Evolutionary conservation across 2,329 filamentous ascomycete genomes (phyloP).

Genomic region (Alternaria triticimaculans): DNA sequence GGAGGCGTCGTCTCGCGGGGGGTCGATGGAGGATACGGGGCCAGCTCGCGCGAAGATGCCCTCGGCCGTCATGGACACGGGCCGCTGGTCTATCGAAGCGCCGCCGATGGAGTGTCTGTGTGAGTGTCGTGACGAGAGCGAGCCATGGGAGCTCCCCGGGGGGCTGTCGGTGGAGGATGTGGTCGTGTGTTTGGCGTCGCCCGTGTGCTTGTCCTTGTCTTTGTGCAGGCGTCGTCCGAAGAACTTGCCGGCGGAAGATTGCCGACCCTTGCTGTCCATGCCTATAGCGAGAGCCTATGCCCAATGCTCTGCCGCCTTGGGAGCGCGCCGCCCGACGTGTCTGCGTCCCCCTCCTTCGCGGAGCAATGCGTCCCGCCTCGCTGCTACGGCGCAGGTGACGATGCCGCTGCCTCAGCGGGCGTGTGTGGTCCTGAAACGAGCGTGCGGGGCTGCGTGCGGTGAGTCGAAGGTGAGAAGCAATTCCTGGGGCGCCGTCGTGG

Average conservation of each 20-base stretch:
- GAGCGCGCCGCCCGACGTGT: constrained; percentile 18
- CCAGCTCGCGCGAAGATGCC: constrained; percentile 77
- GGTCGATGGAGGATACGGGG: constrained; percentile 86
- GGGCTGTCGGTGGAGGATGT: constrained; percentile 66
- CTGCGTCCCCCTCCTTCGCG: constrained; percentile 9
- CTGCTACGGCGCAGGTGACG: not conserved
- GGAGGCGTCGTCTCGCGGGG: constrained; percentile 72
- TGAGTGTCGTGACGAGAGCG: constrained; percentile 73
- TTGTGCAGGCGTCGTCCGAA: constrained; percentile 82
- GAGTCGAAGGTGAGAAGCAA: constrained; percentile 1
- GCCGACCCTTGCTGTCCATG: constrained; percentile 76
- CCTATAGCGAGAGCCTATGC: constrained; percentile 24
- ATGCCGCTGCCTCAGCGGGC: not conserved
- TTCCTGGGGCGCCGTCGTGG: constrained; percentile 14
- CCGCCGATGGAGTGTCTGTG: constrained; percentile 52
- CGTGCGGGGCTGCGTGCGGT: constrained; percentile 16
- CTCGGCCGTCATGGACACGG: constrained; percentile 67
- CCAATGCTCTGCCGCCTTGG: constrained; percentile 12
- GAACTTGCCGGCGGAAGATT: constrained; percentile 82
- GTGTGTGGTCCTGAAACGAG: constrained; percentile 15
- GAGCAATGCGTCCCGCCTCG: not conserved
- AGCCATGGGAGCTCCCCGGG: constrained; percentile 66
- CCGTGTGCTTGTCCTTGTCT: constrained; percentile 61
- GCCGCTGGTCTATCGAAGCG: constrained; percentile 70
- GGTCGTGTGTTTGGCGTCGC: constrained; percentile 55